Evolutionary conservation across 768 basidiomycete species (phyloP), one percentile per base, ranked within the genome.

Genomic region (Tylopilus plumbeoviolaceoides): DNA sequence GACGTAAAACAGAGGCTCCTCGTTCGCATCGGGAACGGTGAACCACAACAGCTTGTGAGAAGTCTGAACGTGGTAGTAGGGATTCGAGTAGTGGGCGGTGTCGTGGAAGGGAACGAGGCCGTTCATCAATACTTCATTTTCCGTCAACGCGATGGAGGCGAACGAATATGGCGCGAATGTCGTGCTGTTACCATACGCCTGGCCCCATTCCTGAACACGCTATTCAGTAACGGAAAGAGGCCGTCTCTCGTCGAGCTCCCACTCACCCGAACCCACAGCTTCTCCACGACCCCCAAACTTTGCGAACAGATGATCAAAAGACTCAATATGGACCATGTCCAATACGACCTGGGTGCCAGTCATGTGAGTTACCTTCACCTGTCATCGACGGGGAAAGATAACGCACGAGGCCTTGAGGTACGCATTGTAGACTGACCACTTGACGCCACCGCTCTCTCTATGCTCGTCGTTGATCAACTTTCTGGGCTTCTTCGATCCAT

Each of bases 401-500:
- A 59, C 69, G 50, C 28, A 87, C 84, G 87, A 85, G 17, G 83
- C 86, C 64, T 81, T 76, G 53, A 92, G 63, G 61, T 94, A 90
- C 7, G 79, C 73, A 12, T 82, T 78, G 53, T 85, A 85, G 30
- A 85, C 76, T 1, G 72, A 69, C 87, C 89, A 91, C 62, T 89
- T 90, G 28, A 95, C 91, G 35, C 85, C 83, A 0, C 92, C 93
- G 2, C 78, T 77, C 56, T 89, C 88, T 41, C 91, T 68, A 53
- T 90, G 85, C 63, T 94, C 91, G 44, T 92, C 91, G 63, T 91
- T 84, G 51, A 92, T 68, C 11, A 92, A 70, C 60, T 89, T 87
- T 27, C 84, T 72, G 0, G 88, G 85, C 56, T 83, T 87, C 70
- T 84, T 91, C 15, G 48, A 50, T 10, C 36, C 42, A 14, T 46